Conservation (phyloP, 2,329 filamentous ascomycete genomes). For the Coleophoma crateriformis region DNA sequence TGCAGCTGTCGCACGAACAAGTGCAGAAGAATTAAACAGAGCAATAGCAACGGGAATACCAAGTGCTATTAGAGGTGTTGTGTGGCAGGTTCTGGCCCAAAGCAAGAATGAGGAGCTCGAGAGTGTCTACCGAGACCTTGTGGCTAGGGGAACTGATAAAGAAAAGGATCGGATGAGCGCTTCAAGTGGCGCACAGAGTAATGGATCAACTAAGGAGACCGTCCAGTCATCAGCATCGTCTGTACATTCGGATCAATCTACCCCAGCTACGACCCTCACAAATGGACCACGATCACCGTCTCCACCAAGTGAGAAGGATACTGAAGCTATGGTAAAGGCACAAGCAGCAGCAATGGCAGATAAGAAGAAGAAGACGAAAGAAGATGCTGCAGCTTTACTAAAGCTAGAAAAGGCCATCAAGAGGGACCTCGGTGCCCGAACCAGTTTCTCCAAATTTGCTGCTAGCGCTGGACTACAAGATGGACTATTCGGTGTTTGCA, state of each 20-base stretch:
- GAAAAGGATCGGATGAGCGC: slow-evolving; percentile 56
- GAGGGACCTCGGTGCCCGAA: slow-evolving; percentile 84
- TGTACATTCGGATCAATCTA: slow-evolving; percentile 71
- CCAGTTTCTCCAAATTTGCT: slow-evolving; percentile 95
- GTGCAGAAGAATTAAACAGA: slow-evolving; percentile 80
- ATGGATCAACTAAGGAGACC: slow-evolving; percentile 55
- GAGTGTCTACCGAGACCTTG: slow-evolving; percentile 75
- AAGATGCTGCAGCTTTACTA: slow-evolving; percentile 65
- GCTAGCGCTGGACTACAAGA: slow-evolving; percentile 88
- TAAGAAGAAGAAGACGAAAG: slow-evolving; percentile 72
- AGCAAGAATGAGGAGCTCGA: slow-evolving; percentile 93
- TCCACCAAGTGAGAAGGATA: slow-evolving; percentile 52
- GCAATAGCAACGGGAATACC: slow-evolving; percentile 94
- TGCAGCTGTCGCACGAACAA: slow-evolving; percentile 79
- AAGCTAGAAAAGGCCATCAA: slow-evolving; percentile 91
- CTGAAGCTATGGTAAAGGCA: slow-evolving; percentile 59
- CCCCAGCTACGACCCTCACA: slow-evolving; percentile 47
- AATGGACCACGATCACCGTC: slow-evolving; percentile 50
- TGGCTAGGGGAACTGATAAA: slow-evolving; percentile 74
- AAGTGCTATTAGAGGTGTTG: slow-evolving; percentile 91
- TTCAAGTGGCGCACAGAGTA: slow-evolving; percentile 34
- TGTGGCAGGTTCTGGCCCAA: slow-evolving; percentile 95
- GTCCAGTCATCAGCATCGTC: slow-evolving; percentile 78
- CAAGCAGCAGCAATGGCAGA: slow-evolving; percentile 60
- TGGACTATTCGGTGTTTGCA: slow-evolving; percentile 90